Percentiles rank a stretch among this genome's conserved stretches.
These are phyloP conservation scores for Trichoderma endophyticum DNA, from an alignment of 2,329 filamentous ascomycete species.

Conservation along the genomic window DNA sequence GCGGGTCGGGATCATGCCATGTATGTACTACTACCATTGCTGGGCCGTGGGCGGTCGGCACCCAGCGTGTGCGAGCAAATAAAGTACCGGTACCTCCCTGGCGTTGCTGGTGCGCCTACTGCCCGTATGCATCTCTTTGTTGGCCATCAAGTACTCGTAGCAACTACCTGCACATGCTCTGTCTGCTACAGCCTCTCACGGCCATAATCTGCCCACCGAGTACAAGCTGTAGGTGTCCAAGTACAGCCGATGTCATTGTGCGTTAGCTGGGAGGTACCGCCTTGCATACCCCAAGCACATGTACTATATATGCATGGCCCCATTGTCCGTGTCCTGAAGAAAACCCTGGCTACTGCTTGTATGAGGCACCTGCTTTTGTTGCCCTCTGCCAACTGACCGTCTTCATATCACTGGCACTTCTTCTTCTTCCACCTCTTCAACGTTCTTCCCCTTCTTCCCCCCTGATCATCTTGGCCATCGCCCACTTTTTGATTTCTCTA, in stretches of 20 bases:
- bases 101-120: neutral
- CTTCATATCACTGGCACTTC: neutral
- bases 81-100: neutral
- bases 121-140: neutral
- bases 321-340: conserved; percentile 17
- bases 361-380: neutral
- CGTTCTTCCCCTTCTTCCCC: neutral
- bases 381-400: neutral
- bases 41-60: neutral
- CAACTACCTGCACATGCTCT: neutral
- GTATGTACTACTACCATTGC: neutral
- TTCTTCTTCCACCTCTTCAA: neutral
- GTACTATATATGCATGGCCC: conserved; percentile 12
- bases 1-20: neutral
- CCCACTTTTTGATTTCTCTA: neutral
- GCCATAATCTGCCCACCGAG: neutral
- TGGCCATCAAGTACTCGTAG: neutral
- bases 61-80: neutral
- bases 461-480: neutral
- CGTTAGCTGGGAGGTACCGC: conserved; percentile 5
- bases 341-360: neutral
- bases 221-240: neutral
- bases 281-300: neutral
- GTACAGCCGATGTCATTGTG: conserved; percentile 4
- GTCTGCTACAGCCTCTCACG: neutral